Percentiles rank a stretch among this genome's conserved stretches.
phyloP scores from a whole-genome alignment of 176 grass and related monocot genomes.

The Aechmea fasciata region DNA sequence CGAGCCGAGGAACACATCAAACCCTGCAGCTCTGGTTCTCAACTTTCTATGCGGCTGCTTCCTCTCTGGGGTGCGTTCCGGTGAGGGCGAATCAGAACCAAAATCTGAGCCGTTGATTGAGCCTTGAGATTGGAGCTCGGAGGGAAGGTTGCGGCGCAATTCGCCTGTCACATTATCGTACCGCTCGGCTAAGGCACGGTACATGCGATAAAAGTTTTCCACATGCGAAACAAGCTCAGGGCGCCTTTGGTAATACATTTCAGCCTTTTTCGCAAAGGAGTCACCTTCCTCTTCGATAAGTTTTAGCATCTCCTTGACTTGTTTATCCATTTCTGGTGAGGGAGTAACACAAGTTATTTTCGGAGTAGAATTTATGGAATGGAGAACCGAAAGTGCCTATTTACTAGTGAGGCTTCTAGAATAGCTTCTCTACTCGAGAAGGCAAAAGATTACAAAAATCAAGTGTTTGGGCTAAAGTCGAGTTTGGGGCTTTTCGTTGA shows the following conservation, averaged over 20 bases:
- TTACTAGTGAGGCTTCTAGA: too few species aligned
- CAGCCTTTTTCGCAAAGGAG: constrained; percentile 92
- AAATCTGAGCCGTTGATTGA: constrained; percentile 43
- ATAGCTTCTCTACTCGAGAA: too few species aligned
- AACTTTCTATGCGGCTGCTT: not conserved
- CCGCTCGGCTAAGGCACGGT: constrained; percentile 84
- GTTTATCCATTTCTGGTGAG: constrained; percentile 73
- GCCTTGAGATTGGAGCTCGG: constrained; percentile 56
- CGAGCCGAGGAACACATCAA: constrained; percentile 17
- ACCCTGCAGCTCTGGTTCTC: constrained; percentile 4
- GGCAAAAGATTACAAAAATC: too few species aligned
- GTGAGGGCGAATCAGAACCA: constrained; percentile 29
- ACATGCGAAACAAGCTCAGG: constrained; percentile 66
- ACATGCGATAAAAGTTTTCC: constrained; percentile 91
- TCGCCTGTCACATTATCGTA: constrained; percentile 94
- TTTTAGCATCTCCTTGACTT: constrained; percentile 90
- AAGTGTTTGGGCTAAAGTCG: too few species aligned
- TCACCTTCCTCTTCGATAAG: constrained; percentile 88
- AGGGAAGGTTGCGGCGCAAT: constrained; percentile 61
- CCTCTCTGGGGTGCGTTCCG: not conserved
- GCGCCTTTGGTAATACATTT: constrained; percentile 74
- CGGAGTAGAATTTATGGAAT: constrained; percentile 14
- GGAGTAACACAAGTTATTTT: constrained; percentile 22
- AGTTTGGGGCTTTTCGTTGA: too few species aligned
- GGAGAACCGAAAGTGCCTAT: not conserved